Base-by-base conservation (phyloP, 1,284 basidiomycete species). In the Polyporus tsugae region DNA sequence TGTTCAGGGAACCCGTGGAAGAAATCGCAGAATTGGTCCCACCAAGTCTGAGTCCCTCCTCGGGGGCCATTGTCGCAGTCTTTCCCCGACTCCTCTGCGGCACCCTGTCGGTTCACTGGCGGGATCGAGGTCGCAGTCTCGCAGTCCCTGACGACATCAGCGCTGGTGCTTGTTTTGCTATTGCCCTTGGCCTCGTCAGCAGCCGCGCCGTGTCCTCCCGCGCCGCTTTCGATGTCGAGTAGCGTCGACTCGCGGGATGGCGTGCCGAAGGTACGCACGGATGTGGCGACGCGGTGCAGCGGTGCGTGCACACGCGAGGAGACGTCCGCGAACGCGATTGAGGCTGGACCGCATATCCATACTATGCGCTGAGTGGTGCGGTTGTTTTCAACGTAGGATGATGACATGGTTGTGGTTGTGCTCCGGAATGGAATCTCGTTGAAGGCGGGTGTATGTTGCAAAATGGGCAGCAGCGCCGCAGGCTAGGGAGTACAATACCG, bases 221-320 rank as follows among this genome's bases (percentile, higher is more conserved):
- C 13, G 2, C 52, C 52, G 6, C 52, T 53, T 53, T 53, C 52
- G 52, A 53, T 25, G 29, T 53, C 52, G 22, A 3, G 10, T 29
- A 25, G 52, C 29, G 52, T 53, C 52, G 52, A 33, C 52, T 33
- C 11, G 52, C 25, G 52, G 13, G 52, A 53, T 15, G 6, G 25
- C 15, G 52, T 29, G 52, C 52, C n/a, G 13, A 53, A 2, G 29
- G 52, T 15, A 25, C 25, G 52, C 52, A 53, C 52, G 5, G 52
- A 53, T 17, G 52, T 29, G 52, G 52, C 52, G 52, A 53, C 25
- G 52, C 52, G 52, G 5, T 53, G 52, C 25, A 53, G 52, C 29
- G 29, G 52, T 6, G 29, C 52, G 22, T 7, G 46, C n/a, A 49
- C 46, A 49, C 11, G 46, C 29, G 52, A 53, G 52, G 52, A 53